Percentiles rank a stretch among this genome's conserved stretches.
Evolutionary conservation across 2,329 filamentous ascomycete species (phyloP).

Genomic region (Acephala macrosclerotiorum): DNA sequence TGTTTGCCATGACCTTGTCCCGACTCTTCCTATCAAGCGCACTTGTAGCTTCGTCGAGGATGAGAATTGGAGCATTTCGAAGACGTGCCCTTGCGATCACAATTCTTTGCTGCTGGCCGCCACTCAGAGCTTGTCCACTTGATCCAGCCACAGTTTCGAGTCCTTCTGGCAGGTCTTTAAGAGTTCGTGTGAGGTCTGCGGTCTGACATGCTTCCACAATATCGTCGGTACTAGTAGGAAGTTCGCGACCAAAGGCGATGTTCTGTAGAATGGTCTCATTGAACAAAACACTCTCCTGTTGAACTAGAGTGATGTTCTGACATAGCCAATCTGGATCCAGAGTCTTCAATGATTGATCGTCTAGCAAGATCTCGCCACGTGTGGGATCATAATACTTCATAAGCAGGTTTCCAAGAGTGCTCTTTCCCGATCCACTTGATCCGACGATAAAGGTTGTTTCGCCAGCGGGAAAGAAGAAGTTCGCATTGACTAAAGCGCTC

Average conservation of each 20-base stretch:
- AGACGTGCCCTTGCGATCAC: conserved; percentile 81
- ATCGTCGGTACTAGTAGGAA: conserved; percentile 60
- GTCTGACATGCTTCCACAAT: conserved; percentile 69
- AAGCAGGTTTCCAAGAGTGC: conserved; percentile 82
- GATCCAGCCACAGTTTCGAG: conserved; percentile 75
- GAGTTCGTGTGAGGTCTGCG: conserved; percentile 72
- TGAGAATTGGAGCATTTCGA: conserved; percentile 78
- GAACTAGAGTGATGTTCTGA: conserved; percentile 79
- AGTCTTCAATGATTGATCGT: conserved; percentile 65
- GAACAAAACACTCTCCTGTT: conserved; percentile 84
- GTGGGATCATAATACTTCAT: conserved; percentile 77
- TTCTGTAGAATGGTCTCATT: conserved; percentile 82
- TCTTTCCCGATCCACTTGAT: conserved; percentile 90
- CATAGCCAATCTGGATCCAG: conserved; percentile 78
- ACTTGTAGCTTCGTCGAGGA: conserved; percentile 90
- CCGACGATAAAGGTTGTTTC: conserved; percentile 84
- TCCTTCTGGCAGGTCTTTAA: conserved; percentile 72
- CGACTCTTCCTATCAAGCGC: conserved; percentile 80
- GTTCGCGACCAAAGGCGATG: conserved; percentile 72
- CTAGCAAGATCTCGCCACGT: conserved; percentile 72
- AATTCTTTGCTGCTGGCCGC: conserved; percentile 84
- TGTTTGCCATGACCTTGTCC: conserved; percentile 72
- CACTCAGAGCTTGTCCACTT: conserved; percentile 77
- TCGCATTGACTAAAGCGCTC: conserved; percentile 65
- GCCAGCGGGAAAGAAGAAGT: conserved; percentile 74